A percentile compares a stretch with the other conserved stretches of the same genome.
Conservation (phyloP, 106 monocot species). For the Chionographis japonica region DNA sequence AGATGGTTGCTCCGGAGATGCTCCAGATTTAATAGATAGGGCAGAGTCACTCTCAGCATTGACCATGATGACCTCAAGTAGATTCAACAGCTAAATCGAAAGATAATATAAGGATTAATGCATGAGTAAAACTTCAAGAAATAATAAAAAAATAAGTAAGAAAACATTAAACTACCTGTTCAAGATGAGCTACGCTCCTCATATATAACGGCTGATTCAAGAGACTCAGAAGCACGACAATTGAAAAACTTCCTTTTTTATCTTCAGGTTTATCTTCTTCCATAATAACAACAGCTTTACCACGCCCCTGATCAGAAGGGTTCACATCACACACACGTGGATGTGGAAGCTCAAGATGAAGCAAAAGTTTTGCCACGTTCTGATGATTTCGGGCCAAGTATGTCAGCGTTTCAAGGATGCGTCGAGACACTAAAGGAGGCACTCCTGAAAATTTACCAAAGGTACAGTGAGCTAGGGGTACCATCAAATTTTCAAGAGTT, state of each 20-base stretch:
- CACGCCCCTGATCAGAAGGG: conserved; percentile 41
- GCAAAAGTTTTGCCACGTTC: conserved; percentile 81
- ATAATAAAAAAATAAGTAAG: background rate
- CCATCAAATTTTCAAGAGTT: too few relatives aligned
- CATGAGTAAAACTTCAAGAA: background rate
- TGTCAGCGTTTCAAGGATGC: conserved; percentile 83
- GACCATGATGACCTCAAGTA: conserved; percentile 85
- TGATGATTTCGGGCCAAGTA: conserved; percentile 86
- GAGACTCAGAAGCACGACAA: conserved; percentile 75
- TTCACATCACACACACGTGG: conserved; percentile 9
- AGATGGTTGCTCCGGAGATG: conserved; percentile 44
- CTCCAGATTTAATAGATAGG: conserved; percentile 32
- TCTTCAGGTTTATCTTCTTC: conserved; percentile 60
- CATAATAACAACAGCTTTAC: conserved; percentile 67
- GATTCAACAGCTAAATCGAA: conserved; percentile 72
- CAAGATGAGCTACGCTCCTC: conserved; percentile 97
- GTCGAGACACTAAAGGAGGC: conserved; percentile 87
- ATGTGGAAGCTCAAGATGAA: conserved; percentile 62
- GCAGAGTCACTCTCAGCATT: conserved; percentile 63
- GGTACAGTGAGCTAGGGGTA: too few relatives aligned
- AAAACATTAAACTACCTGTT: conserved; percentile 50
- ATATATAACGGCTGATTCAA: conserved; percentile 91
- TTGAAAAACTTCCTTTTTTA: conserved; percentile 32
- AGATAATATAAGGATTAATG: background rate
- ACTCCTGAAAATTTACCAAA: conserved; percentile 52